Evolutionary conservation across 805 yeast species (phyloP), one percentile per base, ranked within the genome.

Genomic region (Metschnikowia drakensbergensis): DNA sequence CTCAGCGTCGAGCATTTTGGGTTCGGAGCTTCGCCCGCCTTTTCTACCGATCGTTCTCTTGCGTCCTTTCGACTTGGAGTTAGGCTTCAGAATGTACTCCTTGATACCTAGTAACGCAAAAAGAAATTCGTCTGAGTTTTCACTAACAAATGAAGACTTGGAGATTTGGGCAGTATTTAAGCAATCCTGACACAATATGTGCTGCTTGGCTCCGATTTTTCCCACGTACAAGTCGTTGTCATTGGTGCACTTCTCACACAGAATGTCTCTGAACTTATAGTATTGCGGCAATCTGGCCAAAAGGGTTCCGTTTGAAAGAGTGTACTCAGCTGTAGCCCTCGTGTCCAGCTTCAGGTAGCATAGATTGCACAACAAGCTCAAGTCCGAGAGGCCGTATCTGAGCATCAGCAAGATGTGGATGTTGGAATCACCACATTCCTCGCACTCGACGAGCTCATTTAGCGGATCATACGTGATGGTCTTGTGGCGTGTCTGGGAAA

Each of bases 291-390:
- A 66, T 56, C 69, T 77, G 48, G 63, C 65, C 54, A 81, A 68
- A n/a, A 81, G 62, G 0, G 84, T 74, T 3, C 86, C 86, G 54
- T 81, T 81, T 1, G 75, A 66, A 3, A 80, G 56, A 2, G 81
- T 65, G 53, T 81, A 80, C 43, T 73, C 75, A 1, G 81, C 75
- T 2, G 77, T 67, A 0, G 83, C 76, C 41, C 67, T 71, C 6
- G 45, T 23, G 1, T 10, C 33, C 34, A 26, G 36, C 51, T 75
- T 77, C 31, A 54, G 57, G 22, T 72, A 62, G 58, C 86, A 81
- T 4, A 51, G 41, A 30, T 65, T 66, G 57, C 86, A 81, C 22
- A 79, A 59, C 50, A 80, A 60, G 0, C 73, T 61, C 73, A 81
- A 75, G 55, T 80, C 84, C 13, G 76, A 71, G 28, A 82, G 79